These are phyloP conservation scores for Bipolaris oryzae DNA, from an alignment of 2,329 filamentous ascomycete species.

Conservation along the genomic window DNA sequence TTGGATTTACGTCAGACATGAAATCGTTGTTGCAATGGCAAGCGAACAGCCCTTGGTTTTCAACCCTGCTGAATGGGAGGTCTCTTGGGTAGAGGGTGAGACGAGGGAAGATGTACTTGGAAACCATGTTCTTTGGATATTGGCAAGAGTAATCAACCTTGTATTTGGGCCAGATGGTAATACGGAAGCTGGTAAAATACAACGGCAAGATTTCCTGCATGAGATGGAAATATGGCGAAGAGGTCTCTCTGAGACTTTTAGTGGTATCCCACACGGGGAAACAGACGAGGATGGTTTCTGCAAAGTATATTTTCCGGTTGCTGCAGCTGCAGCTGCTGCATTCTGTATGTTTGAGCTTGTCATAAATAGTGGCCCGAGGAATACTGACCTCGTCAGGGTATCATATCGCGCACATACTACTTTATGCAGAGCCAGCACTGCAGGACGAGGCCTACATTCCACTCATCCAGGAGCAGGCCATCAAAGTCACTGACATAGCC, in stretches of 20 bases:
- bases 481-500: constrained; percentile 37
- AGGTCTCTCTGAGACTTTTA: constrained; percentile 36
- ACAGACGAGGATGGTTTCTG: constrained; percentile 40
- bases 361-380: neutral
- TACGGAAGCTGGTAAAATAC: constrained; percentile 18
- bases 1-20: constrained; percentile 45
- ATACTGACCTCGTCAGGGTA: constrained; percentile 26
- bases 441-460: constrained; percentile 34
- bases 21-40: constrained; percentile 40
- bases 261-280: constrained; percentile 41
- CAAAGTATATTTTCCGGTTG: constrained; percentile 42
- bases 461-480: constrained; percentile 40
- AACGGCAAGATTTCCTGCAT: constrained; percentile 31
- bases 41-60: constrained; percentile 38
- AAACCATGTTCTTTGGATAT: constrained; percentile 43
- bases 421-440: constrained; percentile 40
- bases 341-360: constrained; percentile 24
- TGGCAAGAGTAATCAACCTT: constrained; percentile 38
- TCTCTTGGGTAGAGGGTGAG: constrained; percentile 36
- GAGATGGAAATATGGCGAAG: constrained; percentile 39
- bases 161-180: constrained; percentile 31
- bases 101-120: constrained; percentile 42
- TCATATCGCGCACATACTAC: constrained; percentile 39
- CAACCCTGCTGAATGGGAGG: constrained; percentile 41
- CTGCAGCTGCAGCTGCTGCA: constrained; percentile 36